Evolutionary conservation across 768 basidiomycete genomes (phyloP), one percentile per base, ranked within the genome.

Genomic region (Suillus hirtellus): DNA sequence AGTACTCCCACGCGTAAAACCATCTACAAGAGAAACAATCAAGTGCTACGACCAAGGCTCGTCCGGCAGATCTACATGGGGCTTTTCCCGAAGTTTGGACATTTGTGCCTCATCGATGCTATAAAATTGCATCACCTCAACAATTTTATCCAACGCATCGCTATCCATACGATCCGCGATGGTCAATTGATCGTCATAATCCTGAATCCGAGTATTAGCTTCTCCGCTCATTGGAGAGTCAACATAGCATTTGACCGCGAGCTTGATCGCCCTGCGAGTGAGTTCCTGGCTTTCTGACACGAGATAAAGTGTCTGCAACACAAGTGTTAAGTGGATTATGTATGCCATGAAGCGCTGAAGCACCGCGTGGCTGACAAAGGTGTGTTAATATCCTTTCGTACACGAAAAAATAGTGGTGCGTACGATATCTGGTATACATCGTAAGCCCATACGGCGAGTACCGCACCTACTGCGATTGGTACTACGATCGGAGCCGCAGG

Each of bases 271-370:
- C n/a, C 53, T 35, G 7, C 35, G 53, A 19, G 53, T 11, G 3
- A 53, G 34, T 11, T 34, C 52, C 14, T 38, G n/a, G 14, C 3
- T 55, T n/a, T 60, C 46, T 19, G 60, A 47, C 4, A 64, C 1
- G 1, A 55, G 35, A 35, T 69, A 72, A 7, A 72, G 55, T 9
- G 55, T 66, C n/a, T 72, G 70, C 61, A 72, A 63, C n/a, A 72
- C 61, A 35, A 71, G 62, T 0, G 70, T 72, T 2, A 72, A 40
- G 54, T 72, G 69, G 34, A 72, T 59, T 34, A 72, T 72, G 60
- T 72, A 72, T 14, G 66, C 63, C 56, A 72, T 72, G 14, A 72
- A 64, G 49, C 58, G 63, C 21, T 63, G 68, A 17, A 65, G 60
- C 27, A 65, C 64, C 21, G 46, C 15, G n/a, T 38, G 50, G 27